phyloP scores from a whole-genome alignment of 2,329 filamentous ascomycete species.

The Fonsecaea erecta region DNA sequence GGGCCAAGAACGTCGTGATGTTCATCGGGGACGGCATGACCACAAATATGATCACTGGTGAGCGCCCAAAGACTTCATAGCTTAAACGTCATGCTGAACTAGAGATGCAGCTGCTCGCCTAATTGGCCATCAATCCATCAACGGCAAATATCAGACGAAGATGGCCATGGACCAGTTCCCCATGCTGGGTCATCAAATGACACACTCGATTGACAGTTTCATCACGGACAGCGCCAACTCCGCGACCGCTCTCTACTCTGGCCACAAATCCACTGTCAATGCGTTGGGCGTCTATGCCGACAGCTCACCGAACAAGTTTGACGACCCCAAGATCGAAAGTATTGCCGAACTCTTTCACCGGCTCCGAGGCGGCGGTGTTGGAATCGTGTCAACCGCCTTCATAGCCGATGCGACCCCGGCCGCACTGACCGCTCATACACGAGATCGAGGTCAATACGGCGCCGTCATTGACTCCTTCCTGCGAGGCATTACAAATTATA shows the following conservation, averaged over 20 bases:
- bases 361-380: conserved; percentile 64
- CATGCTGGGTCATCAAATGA: conserved; percentile 86
- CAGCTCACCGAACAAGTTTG: conserved; percentile 72
- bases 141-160: conserved; percentile 77
- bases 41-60: conserved; percentile 50
- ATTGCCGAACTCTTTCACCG: conserved; percentile 74
- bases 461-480: conserved; percentile 76
- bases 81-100: conserved; percentile 3
- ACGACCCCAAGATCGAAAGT: conserved; percentile 85
- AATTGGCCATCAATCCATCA: conserved; percentile 79
- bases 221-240: conserved; percentile 89
- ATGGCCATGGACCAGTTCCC: conserved; percentile 84
- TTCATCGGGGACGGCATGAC: conserved; percentile 76
- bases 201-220: conserved; percentile 81
- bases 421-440: conserved; percentile 73
- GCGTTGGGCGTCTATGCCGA: conserved; percentile 82
- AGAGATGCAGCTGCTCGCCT: conserved; percentile 74
- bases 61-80: conserved; percentile 1
- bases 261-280: conserved; percentile 83
- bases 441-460: conserved; percentile 70
- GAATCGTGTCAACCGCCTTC: conserved; percentile 79
- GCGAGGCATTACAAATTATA: conserved; percentile 77
- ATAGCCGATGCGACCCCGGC: conserved; percentile 82
- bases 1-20: conserved; percentile 82
- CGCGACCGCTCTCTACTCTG: conserved; percentile 78